Evolutionary conservation across 2,329 filamentous ascomycete genomes (phyloP).

Genomic region (Zymoseptoria brevis): DNA sequence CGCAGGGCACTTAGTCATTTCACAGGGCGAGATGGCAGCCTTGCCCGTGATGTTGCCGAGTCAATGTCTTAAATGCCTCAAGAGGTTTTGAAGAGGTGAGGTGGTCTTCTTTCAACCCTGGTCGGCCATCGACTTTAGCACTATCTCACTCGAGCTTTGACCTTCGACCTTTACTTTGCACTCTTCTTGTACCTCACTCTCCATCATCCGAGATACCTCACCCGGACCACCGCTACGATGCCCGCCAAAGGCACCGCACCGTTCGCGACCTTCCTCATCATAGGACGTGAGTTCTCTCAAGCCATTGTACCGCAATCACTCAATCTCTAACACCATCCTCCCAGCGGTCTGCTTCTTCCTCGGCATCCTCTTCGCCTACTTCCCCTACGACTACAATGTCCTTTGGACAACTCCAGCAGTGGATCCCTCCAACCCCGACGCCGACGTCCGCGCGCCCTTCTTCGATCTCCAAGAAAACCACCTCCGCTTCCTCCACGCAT

Average conservation of each 20-base stretch:
- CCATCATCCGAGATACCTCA: neutral
- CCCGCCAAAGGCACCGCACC: constrained; percentile 33
- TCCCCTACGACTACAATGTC: constrained; percentile 91
- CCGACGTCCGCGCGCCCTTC: constrained; percentile 50
- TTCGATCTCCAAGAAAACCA: constrained; percentile 82
- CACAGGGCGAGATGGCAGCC: no score
- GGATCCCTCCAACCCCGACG: constrained; percentile 35
- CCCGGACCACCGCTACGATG: constrained; percentile 18
- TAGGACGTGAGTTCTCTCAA: constrained; percentile 64
- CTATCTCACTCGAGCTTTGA: neutral
- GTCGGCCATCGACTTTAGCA: neutral
- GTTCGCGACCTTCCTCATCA: constrained; percentile 94
- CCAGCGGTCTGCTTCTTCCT: constrained; percentile 85
- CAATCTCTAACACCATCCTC: constrained; percentile 10
- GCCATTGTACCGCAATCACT: constrained; percentile 40
- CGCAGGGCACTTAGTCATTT: no score
- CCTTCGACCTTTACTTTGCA: neutral
- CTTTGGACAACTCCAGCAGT: constrained; percentile 61
- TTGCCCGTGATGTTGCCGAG: no score
- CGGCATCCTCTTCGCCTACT: constrained; percentile 90
- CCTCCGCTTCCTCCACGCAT: constrained; percentile 82
- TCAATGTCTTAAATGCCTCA: no score
- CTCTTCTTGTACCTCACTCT: neutral
- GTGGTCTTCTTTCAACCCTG: neutral
- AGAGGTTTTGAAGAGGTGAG: no score